Evolutionary conservation across 2,329 filamentous ascomycete species (phyloP).

Genomic region (Torrubiella hemipterigena): DNA sequence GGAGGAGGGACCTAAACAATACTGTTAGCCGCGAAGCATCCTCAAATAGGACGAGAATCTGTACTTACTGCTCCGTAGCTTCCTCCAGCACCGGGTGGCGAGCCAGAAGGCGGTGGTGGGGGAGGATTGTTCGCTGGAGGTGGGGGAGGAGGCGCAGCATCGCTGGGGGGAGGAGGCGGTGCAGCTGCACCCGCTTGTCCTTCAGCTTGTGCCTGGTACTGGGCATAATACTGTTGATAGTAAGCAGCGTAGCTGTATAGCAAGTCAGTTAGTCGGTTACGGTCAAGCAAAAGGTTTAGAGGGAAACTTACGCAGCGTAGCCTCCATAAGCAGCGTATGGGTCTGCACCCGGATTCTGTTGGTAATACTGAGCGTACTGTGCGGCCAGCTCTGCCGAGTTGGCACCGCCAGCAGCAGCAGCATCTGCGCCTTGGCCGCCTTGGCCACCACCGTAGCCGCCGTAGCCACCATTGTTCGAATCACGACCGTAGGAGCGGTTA

Average conservation of each 20-base stretch:
- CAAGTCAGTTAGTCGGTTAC: conserved; percentile 10
- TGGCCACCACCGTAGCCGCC: conserved; percentile 19
- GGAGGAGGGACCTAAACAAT: conserved; percentile 38
- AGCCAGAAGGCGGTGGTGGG: conserved; percentile 43
- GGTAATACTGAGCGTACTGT: conserved; percentile 77
- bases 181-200: conserved; percentile 25
- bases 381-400: conserved; percentile 52
- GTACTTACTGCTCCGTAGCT: conserved; percentile 53
- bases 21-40: conserved; percentile 9
- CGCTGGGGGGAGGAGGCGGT: conserved; percentile 44
- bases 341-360: conserved; percentile 38
- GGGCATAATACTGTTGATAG: conserved; percentile 60
- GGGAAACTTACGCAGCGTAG: conserved; percentile 53
- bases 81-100: conserved; percentile 33
- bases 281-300: not conserved
- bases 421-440: conserved; percentile 18
- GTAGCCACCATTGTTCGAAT: conserved; percentile 13
- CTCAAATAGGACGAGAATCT: not conserved
- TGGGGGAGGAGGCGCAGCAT: conserved; percentile 51
- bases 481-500: conserved; percentile 20
- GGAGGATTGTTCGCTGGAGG: conserved; percentile 43
- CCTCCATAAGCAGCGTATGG: conserved; percentile 89
- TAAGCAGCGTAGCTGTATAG: conserved; percentile 49
- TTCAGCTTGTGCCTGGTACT: conserved; percentile 18
- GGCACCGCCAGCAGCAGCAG: conserved; percentile 15